Percentiles rank a stretch among this genome's conserved stretches.
Evolutionary conservation across 2,329 filamentous ascomycete genomes (phyloP).

Genomic region (Colletotrichum costaricense): DNA sequence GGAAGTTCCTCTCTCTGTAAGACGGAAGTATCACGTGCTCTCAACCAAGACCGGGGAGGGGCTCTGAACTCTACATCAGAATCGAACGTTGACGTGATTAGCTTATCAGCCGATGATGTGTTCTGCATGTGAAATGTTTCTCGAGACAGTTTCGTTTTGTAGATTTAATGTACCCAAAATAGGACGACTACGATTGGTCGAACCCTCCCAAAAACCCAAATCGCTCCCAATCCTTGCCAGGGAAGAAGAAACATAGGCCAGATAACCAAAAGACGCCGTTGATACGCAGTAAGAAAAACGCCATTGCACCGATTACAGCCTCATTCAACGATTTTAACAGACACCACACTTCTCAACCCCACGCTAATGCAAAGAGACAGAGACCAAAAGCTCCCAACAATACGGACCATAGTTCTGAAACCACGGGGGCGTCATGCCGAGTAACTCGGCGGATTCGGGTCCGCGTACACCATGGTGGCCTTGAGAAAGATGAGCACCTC

Average conservation of each 20-base stretch:
- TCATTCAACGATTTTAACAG: background rate
- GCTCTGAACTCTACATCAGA: background rate
- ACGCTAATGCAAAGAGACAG: background rate
- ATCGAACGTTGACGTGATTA: background rate
- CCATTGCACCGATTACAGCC: background rate
- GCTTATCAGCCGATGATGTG: background rate
- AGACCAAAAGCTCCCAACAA: background rate
- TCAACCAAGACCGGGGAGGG: background rate
- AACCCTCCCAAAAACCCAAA: background rate
- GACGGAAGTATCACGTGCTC: background rate
- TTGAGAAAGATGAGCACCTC: conserved; percentile 51
- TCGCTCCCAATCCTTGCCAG: background rate
- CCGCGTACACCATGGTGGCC: conserved; percentile 36
- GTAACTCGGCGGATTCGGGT: conserved; percentile 44
- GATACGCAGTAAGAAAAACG: background rate
- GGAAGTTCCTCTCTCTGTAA: background rate
- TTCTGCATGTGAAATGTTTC: background rate
- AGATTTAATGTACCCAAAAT: conserved; percentile 4
- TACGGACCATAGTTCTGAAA: background rate
- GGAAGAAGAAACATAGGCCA: background rate
- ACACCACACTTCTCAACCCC: background rate
- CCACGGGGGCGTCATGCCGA: conserved; percentile 22
- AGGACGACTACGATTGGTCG: conserved; percentile 8
- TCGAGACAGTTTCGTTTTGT: conserved; percentile 2
- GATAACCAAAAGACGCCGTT: background rate